A percentile compares a stretch with the other conserved stretches of the same genome.
Evolutionary conservation across 2,329 filamentous ascomycete genomes (phyloP).

Genomic region (Colletotrichum orbiculare): DNA sequence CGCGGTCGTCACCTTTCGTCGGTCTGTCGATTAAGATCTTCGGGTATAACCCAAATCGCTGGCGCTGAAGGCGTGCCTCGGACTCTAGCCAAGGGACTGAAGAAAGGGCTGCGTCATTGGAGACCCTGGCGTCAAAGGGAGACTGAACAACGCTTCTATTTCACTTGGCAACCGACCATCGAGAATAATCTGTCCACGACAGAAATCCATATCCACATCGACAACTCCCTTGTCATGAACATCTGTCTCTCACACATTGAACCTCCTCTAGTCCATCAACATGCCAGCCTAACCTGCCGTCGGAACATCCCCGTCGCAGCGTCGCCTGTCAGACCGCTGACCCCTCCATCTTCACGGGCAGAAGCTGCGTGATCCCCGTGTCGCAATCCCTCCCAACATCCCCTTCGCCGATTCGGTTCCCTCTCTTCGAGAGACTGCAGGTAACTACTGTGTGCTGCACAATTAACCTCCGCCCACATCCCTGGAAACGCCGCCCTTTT

Average conservation of each 20-base stretch:
- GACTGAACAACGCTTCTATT: too few species aligned
- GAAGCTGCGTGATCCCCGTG: conserved; percentile 31
- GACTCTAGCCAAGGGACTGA: background rate
- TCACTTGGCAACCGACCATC: too few species aligned
- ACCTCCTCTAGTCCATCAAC: background rate
- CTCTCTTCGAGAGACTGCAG: conserved; percentile 3
- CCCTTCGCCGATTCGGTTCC: background rate
- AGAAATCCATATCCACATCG: too few species aligned
- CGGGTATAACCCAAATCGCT: conserved; percentile 3
- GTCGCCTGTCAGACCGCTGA: conserved; percentile 16
- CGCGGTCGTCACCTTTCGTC: too few species aligned
- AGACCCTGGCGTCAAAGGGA: background rate
- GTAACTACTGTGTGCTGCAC: too few species aligned
- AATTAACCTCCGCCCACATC: conserved; percentile 16
- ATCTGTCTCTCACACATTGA: background rate
- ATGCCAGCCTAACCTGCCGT: conserved; percentile 9
- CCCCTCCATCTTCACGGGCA: conserved; percentile 1
- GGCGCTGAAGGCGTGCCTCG: background rate
- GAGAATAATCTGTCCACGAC: too few species aligned
- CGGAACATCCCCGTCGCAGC: conserved; percentile 22
- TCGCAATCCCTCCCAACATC: conserved; percentile 11
- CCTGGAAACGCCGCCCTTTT: conserved; percentile 2
- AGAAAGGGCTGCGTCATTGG: background rate
- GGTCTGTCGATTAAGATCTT: conserved; percentile 7
- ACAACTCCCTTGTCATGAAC: background rate